These are phyloP conservation scores for Macrophomina phaseolina DNA, from an alignment of 2,329 filamentous ascomycete species.

Conservation along the genomic window DNA sequence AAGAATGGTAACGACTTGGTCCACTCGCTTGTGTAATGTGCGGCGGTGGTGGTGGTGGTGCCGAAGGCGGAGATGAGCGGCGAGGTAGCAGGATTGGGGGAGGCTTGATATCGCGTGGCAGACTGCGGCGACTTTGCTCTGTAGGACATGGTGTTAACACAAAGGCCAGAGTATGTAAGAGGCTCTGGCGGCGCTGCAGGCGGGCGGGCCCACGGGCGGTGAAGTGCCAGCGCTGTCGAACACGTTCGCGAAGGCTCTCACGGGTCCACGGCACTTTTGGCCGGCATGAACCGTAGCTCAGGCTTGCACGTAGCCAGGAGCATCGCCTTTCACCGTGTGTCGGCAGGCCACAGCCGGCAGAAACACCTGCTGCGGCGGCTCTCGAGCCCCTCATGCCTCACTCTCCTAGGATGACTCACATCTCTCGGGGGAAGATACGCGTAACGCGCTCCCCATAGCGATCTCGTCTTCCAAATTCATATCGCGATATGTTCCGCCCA, in stretches of 20 bases:
- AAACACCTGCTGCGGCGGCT: background rate
- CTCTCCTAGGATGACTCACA: slow-evolving; percentile 39
- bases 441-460: slow-evolving; percentile 45
- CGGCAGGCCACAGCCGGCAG: background rate
- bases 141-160: slow-evolving; percentile 22
- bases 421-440: slow-evolving; percentile 47
- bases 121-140: slow-evolving; percentile 47
- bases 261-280: background rate
- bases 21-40: slow-evolving; percentile 53
- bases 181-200: slow-evolving; percentile 2
- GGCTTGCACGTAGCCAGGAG: background rate
- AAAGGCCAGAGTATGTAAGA: background rate
- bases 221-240: slow-evolving; percentile 12
- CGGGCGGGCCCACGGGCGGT: slow-evolving; percentile 7
- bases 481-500: slow-evolving; percentile 44
- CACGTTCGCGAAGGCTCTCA: slow-evolving; percentile 13
- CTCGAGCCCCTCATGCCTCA: slow-evolving; percentile 1
- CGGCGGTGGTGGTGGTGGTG: slow-evolving; percentile 43
- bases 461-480: slow-evolving; percentile 51
- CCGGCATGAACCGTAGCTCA: background rate
- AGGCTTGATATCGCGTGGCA: slow-evolving; percentile 42
- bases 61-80: slow-evolving; percentile 47
- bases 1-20: slow-evolving; percentile 52
- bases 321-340: background rate
- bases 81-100: slow-evolving; percentile 45